A percentile compares a stretch with the other conserved stretches of the same genome.
phyloP scores from a whole-genome alignment of 208 protist species.

The Acanthamoeba healyi region DNA sequence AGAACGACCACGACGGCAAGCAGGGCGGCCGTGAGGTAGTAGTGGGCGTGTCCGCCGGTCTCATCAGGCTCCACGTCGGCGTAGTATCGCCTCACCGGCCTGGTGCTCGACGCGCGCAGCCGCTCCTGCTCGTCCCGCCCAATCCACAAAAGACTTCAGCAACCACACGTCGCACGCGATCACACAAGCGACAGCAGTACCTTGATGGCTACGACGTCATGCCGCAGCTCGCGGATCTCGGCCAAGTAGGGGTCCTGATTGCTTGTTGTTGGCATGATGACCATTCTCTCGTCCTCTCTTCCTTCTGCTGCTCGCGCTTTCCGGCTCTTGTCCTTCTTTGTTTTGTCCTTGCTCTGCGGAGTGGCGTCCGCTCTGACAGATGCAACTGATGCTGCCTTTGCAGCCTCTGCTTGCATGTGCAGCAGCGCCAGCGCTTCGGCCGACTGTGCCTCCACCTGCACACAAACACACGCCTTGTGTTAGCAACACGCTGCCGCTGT shows the following conservation, averaged over 20 bases:
- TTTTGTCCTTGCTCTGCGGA: too few species aligned
- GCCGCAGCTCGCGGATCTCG: neutral
- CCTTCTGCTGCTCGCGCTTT: neutral
- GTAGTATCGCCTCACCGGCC: neutral
- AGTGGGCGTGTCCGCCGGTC: neutral
- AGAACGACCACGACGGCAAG: neutral
- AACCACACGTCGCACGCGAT: neutral
- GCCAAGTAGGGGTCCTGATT: neutral
- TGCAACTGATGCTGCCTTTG: neutral
- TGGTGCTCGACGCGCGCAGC: neutral
- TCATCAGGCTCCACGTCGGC: neutral
- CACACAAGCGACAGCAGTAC: neutral
- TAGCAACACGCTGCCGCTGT: neutral
- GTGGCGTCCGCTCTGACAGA: too few species aligned
- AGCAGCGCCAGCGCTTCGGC: neutral
- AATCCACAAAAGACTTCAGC: neutral
- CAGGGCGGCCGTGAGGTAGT: conserved; percentile 1
- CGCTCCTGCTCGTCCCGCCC: neutral
- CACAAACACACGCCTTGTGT: too few species aligned
- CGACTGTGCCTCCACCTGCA: neutral
- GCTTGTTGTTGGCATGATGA: neutral
- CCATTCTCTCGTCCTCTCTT: neutral
- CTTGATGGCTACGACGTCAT: neutral
- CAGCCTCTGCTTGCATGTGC: neutral
- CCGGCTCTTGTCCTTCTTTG: too few species aligned